Conservation (phyloP, 1,284 basidiomycete species). For the Ceratobasidium sp. region DNA sequence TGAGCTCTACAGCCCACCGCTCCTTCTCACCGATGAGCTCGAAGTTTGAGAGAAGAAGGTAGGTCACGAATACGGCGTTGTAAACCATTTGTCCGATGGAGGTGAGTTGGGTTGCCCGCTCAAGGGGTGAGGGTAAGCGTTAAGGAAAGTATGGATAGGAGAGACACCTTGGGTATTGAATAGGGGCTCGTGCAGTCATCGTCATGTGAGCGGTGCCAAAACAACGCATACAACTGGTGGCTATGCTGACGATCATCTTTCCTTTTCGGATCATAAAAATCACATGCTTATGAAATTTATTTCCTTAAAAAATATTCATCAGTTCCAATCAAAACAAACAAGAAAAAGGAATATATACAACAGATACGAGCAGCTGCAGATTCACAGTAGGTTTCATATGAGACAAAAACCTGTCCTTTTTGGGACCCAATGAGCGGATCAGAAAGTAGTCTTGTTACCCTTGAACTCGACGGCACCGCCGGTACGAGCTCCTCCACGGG, state of each 20-base stretch:
- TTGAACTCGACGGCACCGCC: conserved; percentile 76
- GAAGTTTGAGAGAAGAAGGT: conserved; percentile 28
- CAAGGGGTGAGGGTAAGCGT: too few species aligned
- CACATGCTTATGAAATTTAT: background rate
- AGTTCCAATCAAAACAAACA: background rate
- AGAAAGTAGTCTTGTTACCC: conserved; percentile 84
- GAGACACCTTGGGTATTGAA: background rate
- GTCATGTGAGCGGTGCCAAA: background rate
- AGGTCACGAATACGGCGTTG: conserved; percentile 28
- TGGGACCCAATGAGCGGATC: conserved; percentile 46
- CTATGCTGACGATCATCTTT: conserved; percentile 13
- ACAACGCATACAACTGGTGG: background rate
- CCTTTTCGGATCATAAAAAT: background rate
- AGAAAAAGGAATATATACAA: conserved; percentile 23
- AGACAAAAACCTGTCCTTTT: conserved; percentile 21
- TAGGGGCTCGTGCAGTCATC: background rate
- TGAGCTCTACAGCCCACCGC: conserved; percentile 25
- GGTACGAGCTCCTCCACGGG: conserved; percentile 58
- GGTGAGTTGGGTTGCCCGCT: too few species aligned
- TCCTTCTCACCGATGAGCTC: conserved; percentile 25
- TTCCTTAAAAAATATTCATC: conserved; percentile 15
- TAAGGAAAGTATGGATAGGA: background rate
- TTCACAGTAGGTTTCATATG: background rate
- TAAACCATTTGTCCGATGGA: conserved; percentile 24
- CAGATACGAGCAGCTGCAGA: background rate